Conservation (phyloP, 139 green algal genomes). For the Chlorella vulgaris region DNA sequence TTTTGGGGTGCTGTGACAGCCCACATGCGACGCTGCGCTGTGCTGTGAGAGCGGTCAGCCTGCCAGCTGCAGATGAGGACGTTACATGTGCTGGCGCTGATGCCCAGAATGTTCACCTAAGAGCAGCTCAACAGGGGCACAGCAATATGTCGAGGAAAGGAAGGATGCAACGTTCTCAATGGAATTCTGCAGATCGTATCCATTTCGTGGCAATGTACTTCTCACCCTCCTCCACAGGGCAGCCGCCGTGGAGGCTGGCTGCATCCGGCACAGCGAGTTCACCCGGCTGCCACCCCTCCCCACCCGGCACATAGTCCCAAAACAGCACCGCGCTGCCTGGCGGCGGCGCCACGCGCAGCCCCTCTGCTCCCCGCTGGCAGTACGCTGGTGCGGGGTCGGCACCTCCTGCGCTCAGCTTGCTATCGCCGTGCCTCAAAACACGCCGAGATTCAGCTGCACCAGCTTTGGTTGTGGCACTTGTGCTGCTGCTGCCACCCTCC, state of each 20-base stretch:
- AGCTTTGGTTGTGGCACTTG: too few relatives aligned
- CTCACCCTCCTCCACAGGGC: constrained; percentile 44
- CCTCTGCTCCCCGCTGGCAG: constrained; percentile 4
- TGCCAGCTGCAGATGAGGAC: too few relatives aligned
- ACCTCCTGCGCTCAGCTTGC: not conserved
- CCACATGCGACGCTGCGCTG: not conserved
- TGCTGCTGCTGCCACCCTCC: not conserved
- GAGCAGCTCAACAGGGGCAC: not conserved
- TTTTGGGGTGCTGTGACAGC: constrained; percentile 83
- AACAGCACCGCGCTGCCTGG: constrained; percentile 46
- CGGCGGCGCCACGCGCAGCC: constrained; percentile 30
- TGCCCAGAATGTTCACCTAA: too few relatives aligned
- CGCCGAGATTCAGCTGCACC: not conserved
- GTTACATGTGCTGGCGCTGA: too few relatives aligned
- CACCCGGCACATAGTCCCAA: constrained; percentile 24
- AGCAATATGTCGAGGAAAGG: too few relatives aligned
- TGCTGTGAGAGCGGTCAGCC: too few relatives aligned
- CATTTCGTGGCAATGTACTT: constrained; percentile 56
- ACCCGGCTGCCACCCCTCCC: not conserved
- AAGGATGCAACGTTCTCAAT: not conserved
- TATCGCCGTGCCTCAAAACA: not conserved
- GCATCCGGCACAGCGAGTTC: constrained; percentile 38
- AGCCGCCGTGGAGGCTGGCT: constrained; percentile 44
- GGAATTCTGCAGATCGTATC: constrained; percentile 40
- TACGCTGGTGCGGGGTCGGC: not conserved